Percentiles rank a stretch among this genome's conserved stretches.
phyloP scores from a whole-genome alignment of 2,329 filamentous ascomycete genomes.

The Calcarisporium arbuscula region DNA sequence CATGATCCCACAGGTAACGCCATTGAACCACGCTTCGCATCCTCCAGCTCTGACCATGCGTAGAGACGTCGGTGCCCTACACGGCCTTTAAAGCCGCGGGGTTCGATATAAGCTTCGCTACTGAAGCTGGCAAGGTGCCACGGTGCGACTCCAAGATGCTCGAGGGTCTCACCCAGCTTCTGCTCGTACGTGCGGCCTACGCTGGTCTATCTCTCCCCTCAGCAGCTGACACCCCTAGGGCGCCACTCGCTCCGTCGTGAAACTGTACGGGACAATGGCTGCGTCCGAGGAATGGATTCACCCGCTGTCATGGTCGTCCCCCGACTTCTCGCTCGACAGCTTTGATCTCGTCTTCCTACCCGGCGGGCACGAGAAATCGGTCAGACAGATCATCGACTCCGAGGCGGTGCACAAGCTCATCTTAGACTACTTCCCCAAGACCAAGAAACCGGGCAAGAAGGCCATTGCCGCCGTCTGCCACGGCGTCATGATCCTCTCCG shows the following conservation, averaged over 20 bases:
- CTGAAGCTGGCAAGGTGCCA: conserved; percentile 40
- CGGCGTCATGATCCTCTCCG: conserved; percentile 44
- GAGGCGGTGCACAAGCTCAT: conserved; percentile 35
- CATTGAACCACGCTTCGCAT: too few species aligned
- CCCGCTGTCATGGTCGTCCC: conserved; percentile 38
- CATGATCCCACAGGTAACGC: conserved; percentile 46
- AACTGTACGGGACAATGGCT: conserved; percentile 37
- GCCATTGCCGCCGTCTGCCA: conserved; percentile 44
- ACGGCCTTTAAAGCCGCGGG: conserved; percentile 39
- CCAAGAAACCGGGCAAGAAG: conserved; percentile 36
- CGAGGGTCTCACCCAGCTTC: conserved; percentile 39
- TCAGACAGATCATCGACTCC: conserved; percentile 46
- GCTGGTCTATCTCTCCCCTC: too few species aligned
- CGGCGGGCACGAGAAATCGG: conserved; percentile 46
- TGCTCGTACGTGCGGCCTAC: conserved; percentile 34
- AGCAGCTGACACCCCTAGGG: too few species aligned
- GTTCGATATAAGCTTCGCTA: conserved; percentile 42
- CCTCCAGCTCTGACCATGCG: conserved; percentile 1
- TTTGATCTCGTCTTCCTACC: conserved; percentile 45
- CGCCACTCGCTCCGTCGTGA: conserved; percentile 33
- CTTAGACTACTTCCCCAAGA: conserved; percentile 40
- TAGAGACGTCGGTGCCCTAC: conserved; percentile 46
- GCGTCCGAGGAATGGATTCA: conserved; percentile 32
- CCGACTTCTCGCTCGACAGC: conserved; percentile 34
- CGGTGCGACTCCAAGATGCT: conserved; percentile 44